Evolutionary conservation across 176 grass and related monocot species (phyloP).

Genomic region (Phoenix roebelenii): DNA sequence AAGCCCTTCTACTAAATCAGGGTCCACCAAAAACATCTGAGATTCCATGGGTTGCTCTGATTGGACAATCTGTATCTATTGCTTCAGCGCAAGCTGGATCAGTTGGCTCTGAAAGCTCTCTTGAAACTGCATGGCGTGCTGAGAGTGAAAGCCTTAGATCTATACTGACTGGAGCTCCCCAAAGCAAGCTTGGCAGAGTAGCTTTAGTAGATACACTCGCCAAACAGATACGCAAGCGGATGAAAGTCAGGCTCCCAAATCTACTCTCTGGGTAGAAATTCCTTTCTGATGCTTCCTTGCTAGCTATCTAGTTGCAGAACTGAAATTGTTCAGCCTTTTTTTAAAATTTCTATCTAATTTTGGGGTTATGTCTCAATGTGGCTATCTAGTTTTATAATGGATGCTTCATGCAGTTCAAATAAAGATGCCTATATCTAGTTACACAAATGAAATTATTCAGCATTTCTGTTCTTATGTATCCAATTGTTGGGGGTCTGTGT

Average conservation of each 20-base stretch:
- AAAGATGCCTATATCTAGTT: too few relatives aligned
- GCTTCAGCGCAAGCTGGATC: slow-evolving; percentile 69
- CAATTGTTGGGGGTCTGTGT: too few relatives aligned
- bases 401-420: too few relatives aligned
- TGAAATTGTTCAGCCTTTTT: too few relatives aligned
- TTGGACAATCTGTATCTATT: slow-evolving; percentile 77
- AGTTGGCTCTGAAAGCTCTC: slow-evolving; percentile 65
- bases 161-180: slow-evolving; percentile 61
- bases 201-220: slow-evolving; percentile 62
- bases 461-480: too few relatives aligned
- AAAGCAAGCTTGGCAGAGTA: slow-evolving; percentile 66
- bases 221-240: slow-evolving; percentile 82
- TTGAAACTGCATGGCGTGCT: slow-evolving; percentile 78
- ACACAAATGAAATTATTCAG: too few relatives aligned
- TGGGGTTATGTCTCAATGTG: too few relatives aligned
- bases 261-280: slow-evolving; percentile 61
- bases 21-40: slow-evolving; percentile 68
- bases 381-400: too few relatives aligned
- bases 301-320: too few relatives aligned
- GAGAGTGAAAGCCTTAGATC: slow-evolving; percentile 69
- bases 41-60: slow-evolving; percentile 79
- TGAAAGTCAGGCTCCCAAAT: slow-evolving; percentile 86
- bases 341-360: too few relatives aligned
- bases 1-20: slow-evolving; percentile 61
- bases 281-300: not conserved